Evolutionary conservation across 2,329 filamentous ascomycete species (phyloP).

Genomic region (Penicillium verrucosum): DNA sequence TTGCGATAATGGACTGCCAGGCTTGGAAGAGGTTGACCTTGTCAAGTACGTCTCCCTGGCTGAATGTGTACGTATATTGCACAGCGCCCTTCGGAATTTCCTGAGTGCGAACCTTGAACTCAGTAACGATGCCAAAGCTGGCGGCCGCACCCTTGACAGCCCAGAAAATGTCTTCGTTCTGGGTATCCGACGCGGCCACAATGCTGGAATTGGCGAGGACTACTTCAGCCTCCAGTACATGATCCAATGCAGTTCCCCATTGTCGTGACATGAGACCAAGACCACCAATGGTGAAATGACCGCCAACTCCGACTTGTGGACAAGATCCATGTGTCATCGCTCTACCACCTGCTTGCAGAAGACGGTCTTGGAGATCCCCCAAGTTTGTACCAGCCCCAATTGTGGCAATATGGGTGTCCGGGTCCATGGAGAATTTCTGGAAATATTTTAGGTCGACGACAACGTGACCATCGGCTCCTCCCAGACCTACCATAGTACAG

Average conservation of each 20-base stretch:
- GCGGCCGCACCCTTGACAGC: slow-evolving; percentile 38
- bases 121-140: slow-evolving; percentile 40
- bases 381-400: slow-evolving; percentile 37
- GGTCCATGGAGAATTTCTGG: slow-evolving; percentile 33
- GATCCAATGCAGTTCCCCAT: slow-evolving; percentile 53
- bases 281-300: slow-evolving; percentile 42
- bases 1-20: slow-evolving; percentile 58
- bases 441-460: slow-evolving; percentile 34
- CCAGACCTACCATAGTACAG: slow-evolving; percentile 24
- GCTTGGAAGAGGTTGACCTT: slow-evolving; percentile 52
- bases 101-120: slow-evolving; percentile 39
- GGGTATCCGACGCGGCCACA: slow-evolving; percentile 27
- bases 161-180: slow-evolving; percentile 36
- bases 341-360: slow-evolving; percentile 29
- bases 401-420: slow-evolving; percentile 31
- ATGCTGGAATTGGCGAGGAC: slow-evolving; percentile 44
- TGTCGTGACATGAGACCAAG: slow-evolving; percentile 44
- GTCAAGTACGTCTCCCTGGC: slow-evolving; percentile 48
- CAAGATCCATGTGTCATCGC: slow-evolving; percentile 42
- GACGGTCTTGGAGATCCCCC: slow-evolving; percentile 31
- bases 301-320: slow-evolving; percentile 40
- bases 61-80: slow-evolving; percentile 58
- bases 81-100: slow-evolving; percentile 47
- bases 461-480: slow-evolving; percentile 31
- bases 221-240: slow-evolving; percentile 49